Base-by-base conservation (phyloP, 208 protist genomes). In the Leptomonas pyrrhocoris region DNA sequence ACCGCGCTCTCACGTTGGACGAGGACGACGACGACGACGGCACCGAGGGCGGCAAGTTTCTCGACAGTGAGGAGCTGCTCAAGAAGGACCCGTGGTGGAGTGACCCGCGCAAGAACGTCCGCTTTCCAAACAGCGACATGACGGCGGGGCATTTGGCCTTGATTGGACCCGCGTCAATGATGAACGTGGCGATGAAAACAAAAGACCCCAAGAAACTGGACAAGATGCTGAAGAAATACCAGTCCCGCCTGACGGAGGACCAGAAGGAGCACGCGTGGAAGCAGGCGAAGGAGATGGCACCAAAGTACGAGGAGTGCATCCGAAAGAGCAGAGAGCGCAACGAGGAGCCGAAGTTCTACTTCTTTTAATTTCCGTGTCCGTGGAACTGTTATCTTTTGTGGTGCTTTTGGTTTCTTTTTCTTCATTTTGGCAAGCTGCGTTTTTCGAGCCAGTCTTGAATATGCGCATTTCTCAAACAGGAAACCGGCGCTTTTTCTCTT, bases 71-170 rank as follows among this genome's bases (percentile, higher is more conserved):
- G 45, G 88, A 94, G 54, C 75, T 94, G n/a, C 81, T 96, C 38
- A 94, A 92, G 68, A 93, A 90, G 60, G 92, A 96, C 73, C 83
- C 75, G 40, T 96, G 92, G 89, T 96, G 85, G 76, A 90, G 81
- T 61, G 92, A 96, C 74, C 87, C 87, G 45, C 77, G 83, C 54
- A 94, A 92, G 78, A 96, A 96, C 63, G 77, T 85, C 4, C 66
- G 74, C 19, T 83, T 96, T 30, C 89, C 89, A 2, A 92, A 92
- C 74, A 92, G 83, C 73, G 86, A 95, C 74, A 80, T 94, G 61
- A 92, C 86, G 23, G 80, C 82, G 11, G 88, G 92, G 9, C 83
- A 94, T 73, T 80, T 96, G 42, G 84, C 88, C 46, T 73, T 93
- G 51, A 91, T 94, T 53, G 85, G 86, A 2, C 92, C 92, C 27